Percentiles rank a stretch among this genome's conserved stretches.
These are phyloP conservation scores for Geoglossum cookeanum DNA, from an alignment of 2,329 filamentous ascomycete species.

Conservation along the genomic window DNA sequence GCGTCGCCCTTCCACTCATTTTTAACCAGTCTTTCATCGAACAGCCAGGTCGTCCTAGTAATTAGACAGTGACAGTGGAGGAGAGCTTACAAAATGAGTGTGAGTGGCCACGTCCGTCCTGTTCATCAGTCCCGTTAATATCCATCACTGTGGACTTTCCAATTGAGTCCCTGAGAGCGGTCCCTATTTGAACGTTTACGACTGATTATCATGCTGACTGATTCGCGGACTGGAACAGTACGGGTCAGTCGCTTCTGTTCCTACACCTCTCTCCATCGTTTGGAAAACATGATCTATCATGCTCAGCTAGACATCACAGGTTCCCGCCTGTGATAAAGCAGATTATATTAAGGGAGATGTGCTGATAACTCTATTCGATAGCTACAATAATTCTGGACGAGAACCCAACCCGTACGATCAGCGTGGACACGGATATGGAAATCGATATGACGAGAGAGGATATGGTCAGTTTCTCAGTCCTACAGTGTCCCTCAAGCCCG, in stretches of 20 bases:
- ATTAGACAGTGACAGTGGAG: not conserved
- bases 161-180: not conserved
- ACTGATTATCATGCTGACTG: not conserved
- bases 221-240: slow-evolving; percentile 23
- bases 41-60: not conserved
- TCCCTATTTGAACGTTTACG: too few species aligned
- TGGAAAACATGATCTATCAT: not conserved
- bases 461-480: slow-evolving; percentile 11
- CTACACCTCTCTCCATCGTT: not conserved
- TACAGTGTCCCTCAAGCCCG: not conserved
- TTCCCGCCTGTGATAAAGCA: not conserved
- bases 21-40: not conserved
- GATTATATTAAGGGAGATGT: slow-evolving; percentile 4
- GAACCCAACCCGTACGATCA: slow-evolving; percentile 14
- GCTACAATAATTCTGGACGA: slow-evolving; percentile 31
- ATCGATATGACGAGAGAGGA: slow-evolving; percentile 18
- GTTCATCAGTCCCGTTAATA: not conserved
- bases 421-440: slow-evolving; percentile 12
- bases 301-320: not conserved
- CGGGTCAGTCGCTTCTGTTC: slow-evolving; percentile 27
- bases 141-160: not conserved
- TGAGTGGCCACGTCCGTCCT: not conserved
- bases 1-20: not conserved
- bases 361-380: slow-evolving; percentile 7
- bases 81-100: not conserved